Evolutionary conservation across 1,284 basidiomycete genomes (phyloP), one percentile per base, ranked within the genome.

Genomic region (Cutaneotrichosporon mucoides): DNA sequence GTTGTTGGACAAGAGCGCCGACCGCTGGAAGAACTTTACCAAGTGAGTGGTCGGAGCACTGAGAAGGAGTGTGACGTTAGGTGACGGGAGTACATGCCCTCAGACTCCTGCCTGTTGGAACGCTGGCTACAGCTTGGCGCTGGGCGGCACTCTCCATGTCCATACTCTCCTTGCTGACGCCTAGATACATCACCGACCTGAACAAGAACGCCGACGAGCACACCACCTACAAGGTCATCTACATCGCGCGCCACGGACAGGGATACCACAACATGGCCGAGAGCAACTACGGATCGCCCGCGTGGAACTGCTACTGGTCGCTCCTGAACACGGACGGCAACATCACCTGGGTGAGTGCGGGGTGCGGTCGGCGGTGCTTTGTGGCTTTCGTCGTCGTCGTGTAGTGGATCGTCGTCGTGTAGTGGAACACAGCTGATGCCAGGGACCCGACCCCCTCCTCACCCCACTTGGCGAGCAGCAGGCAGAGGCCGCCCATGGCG

Each of bases 221-320:
- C 15, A 76, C 73, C 15, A 56, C 61, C 7, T 76, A 76, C 68
- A 77, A 76, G 63, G 65, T 79, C 11, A 50, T 79, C 38, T 79
- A 63, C 62, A 52, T 76, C n/a, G 75, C 73, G 12, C 61, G 78
- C 38, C 78, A 79, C 50, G 77, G 77, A 1, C 62, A 79, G 66
- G 78, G 77, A 0, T 74, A 63, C 42, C 75, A 65, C 54, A 66
- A 65, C 46, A 49, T 63, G 40, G 61, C 72, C 0, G 73, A 79
- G 63, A 43, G 48, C 2, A 57, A 58, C 24, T 78, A 78, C 50
- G 77, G 76, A 4, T 71, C 69, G 1, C 56, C 59, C 4, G 70
- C 66, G 9, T 78, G 76, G 78, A 63, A 79, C 65, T 68, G 64
- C 57, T 60, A 67, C 58, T 72, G 66, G 65, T 65, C 60, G 11